phyloP scores from a whole-genome alignment of 139 green algal species.

The Chlamydomonas incerta region DNA sequence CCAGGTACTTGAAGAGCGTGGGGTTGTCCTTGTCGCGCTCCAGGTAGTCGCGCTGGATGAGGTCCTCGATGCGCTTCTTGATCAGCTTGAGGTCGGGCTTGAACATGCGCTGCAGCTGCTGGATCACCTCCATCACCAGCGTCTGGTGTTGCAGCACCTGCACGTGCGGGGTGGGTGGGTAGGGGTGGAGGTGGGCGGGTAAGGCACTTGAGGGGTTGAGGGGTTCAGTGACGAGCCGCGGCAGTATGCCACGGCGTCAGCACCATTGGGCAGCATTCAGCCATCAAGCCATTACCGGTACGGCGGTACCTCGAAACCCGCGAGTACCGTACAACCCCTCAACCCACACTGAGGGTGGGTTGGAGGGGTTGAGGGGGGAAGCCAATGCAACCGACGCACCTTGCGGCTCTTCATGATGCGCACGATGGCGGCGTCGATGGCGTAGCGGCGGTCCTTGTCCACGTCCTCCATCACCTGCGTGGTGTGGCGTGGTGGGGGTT shows the following conservation, averaged over 20 bases:
- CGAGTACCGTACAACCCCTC: no score
- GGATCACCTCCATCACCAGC: slow-evolving; percentile 95
- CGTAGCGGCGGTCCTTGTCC: slow-evolving; percentile 90
- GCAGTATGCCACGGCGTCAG: no score
- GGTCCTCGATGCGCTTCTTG: slow-evolving; percentile 94
- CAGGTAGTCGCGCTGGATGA: slow-evolving; percentile 97
- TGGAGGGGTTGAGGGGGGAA: slow-evolving; percentile 49
- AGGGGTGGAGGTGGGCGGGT: slow-evolving; percentile 44
- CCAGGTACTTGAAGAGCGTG: slow-evolving; percentile 84
- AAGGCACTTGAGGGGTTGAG: no score
- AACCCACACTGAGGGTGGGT: no score
- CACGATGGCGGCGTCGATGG: slow-evolving; percentile 92
- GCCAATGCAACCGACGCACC: no score
- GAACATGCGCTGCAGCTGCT: slow-evolving; percentile 97
- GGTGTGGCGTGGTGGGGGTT: no score
- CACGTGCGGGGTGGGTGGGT: slow-evolving; percentile 63
- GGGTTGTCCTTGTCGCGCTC: slow-evolving; percentile 88
- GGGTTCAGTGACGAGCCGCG: no score
- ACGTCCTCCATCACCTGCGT: slow-evolving; percentile 92
- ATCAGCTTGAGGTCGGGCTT: slow-evolving; percentile 97
- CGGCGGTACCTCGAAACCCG: no score
- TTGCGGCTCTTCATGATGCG: slow-evolving; percentile 94
- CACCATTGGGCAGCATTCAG: no score
- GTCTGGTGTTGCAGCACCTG: slow-evolving; percentile 90
- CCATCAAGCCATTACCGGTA: no score